Conservation (phyloP, 2,329 filamentous ascomycete species). For the Cladorrhinum sp. region DNA sequence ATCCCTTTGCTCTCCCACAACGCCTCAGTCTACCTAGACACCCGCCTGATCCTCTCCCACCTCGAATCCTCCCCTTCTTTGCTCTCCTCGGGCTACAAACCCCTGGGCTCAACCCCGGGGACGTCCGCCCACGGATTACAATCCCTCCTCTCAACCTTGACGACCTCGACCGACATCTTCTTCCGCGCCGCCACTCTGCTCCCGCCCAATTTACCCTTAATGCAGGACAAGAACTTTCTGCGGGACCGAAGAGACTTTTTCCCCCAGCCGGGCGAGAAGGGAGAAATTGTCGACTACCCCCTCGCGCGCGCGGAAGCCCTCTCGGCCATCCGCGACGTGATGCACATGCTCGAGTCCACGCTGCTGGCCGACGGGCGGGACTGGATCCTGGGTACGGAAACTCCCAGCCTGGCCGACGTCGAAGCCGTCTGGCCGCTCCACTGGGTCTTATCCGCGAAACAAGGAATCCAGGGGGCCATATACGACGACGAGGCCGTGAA, state of each 20-base stretch:
- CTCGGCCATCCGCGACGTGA: constrained; percentile 50
- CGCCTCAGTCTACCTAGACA: constrained; percentile 66
- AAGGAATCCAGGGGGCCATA: constrained; percentile 32
- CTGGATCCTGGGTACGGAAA: constrained; percentile 57
- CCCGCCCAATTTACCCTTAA: constrained; percentile 51
- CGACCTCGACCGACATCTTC: constrained; percentile 53
- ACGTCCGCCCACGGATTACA: constrained; percentile 46
- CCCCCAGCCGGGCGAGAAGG: constrained; percentile 21
- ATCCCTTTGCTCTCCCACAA: constrained; percentile 68
- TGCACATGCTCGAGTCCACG: constrained; percentile 59
- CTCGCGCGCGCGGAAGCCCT: constrained; percentile 51
- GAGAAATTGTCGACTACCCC: constrained; percentile 28
- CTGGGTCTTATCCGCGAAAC: constrained; percentile 51
- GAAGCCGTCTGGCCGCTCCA: constrained; percentile 67
- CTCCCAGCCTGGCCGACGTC: constrained; percentile 62
- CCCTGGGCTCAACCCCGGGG: constrained; percentile 35
- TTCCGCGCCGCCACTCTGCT: constrained; percentile 50
- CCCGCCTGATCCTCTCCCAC: constrained; percentile 63
- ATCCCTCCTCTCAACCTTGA: constrained; percentile 39
- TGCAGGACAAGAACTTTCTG: constrained; percentile 57
- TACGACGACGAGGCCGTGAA: constrained; percentile 53
- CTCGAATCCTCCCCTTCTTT: constrained; percentile 57
- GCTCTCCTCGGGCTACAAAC: constrained; percentile 42
- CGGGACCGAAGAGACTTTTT: constrained; percentile 52
- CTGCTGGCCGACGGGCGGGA: constrained; percentile 63